A percentile compares a stretch with the other conserved stretches of the same genome.
phyloP scores from a whole-genome alignment of 2,329 filamentous ascomycete genomes.

The Saccharata proteae region DNA sequence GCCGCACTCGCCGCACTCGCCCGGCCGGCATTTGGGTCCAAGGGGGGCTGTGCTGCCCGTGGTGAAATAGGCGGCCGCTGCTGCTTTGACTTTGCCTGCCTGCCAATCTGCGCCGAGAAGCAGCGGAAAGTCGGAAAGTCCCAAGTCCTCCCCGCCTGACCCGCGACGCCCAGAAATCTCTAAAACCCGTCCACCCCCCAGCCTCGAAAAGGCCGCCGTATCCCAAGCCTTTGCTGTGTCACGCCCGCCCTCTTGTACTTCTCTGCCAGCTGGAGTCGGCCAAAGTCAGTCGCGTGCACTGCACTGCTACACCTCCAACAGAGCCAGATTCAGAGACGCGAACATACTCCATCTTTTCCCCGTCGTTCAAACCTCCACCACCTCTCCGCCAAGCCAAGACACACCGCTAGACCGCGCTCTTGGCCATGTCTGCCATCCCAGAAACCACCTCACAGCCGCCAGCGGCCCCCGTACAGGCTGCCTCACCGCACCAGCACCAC shows the following conservation, averaged over 20 bases:
- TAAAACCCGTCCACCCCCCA: slow-evolving; percentile 9
- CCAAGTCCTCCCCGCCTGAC: slow-evolving; percentile 10
- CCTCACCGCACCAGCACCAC: slow-evolving; percentile 1
- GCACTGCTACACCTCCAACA: no score
- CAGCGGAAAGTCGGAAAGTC: no score
- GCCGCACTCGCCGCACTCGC: no score
- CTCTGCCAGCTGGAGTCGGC: slow-evolving; percentile 6
- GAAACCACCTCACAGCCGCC: slow-evolving; percentile 4
- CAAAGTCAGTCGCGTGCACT: no score
- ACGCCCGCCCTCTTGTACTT: no score
- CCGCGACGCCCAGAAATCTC: slow-evolving; percentile 9
- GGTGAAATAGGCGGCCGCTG: slow-evolving; percentile 9
- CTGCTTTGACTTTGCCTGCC: slow-evolving; percentile 6
- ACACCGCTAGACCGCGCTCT: slow-evolving; percentile 5
- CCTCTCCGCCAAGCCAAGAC: slow-evolving; percentile 9
- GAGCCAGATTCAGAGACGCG: no score
- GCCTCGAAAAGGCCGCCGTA: no score
- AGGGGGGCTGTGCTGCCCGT: slow-evolving; percentile 8
- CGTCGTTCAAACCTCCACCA: neutral
- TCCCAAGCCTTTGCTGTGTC: no score
- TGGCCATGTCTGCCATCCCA: slow-evolving; percentile 9
- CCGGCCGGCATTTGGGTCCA: no score
- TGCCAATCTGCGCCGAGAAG: slow-evolving; percentile 6
- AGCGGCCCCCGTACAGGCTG: slow-evolving; percentile 1
- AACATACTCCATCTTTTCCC: no score